These are phyloP conservation scores for Rhodosorus marinus DNA, from an alignment of 23 red algal genomes.

Conservation along the genomic window DNA sequence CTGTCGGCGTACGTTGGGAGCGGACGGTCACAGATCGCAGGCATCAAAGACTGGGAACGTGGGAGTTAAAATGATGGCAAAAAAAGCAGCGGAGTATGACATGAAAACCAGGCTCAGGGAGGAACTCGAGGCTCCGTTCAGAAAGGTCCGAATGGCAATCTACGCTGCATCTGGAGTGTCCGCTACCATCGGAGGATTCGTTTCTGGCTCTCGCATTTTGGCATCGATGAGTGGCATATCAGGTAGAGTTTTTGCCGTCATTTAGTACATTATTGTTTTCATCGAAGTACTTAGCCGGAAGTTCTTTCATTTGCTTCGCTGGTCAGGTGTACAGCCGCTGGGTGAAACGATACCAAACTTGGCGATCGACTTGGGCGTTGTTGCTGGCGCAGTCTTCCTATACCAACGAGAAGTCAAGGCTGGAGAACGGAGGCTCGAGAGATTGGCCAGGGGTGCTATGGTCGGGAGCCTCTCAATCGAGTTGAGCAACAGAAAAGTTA, in stretches of 20 bases:
- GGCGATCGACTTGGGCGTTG: conserved; percentile 14
- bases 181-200: conserved; percentile 41
- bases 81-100: too few species aligned
- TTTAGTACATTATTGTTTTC: too few species aligned
- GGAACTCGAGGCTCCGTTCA: conserved; percentile 84
- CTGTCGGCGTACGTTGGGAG: too few species aligned
- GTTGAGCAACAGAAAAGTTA: conserved; percentile 10
- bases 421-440: conserved; percentile 33
- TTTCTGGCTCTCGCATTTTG: conserved; percentile 37
- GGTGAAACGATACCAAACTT: conserved; percentile 33
- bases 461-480: conserved; percentile 32
- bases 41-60: too few species aligned
- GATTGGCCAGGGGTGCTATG: conserved; percentile 41
- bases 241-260: too few species aligned
- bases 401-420: conserved; percentile 17
- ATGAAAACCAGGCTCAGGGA: conserved; percentile 54
- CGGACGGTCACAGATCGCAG: too few species aligned
- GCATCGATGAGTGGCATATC: conserved; percentile 17
- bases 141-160: conserved; percentile 71
- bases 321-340: conserved; percentile 42
- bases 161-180: conserved; percentile 37
- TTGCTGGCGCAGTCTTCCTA: conserved; percentile 13
- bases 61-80: too few species aligned
- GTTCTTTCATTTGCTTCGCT: too few species aligned
- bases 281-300: too few species aligned